Evolutionary conservation across 148 eudicot genomes (phyloP).

Genomic region (Pouteria glomerata): DNA sequence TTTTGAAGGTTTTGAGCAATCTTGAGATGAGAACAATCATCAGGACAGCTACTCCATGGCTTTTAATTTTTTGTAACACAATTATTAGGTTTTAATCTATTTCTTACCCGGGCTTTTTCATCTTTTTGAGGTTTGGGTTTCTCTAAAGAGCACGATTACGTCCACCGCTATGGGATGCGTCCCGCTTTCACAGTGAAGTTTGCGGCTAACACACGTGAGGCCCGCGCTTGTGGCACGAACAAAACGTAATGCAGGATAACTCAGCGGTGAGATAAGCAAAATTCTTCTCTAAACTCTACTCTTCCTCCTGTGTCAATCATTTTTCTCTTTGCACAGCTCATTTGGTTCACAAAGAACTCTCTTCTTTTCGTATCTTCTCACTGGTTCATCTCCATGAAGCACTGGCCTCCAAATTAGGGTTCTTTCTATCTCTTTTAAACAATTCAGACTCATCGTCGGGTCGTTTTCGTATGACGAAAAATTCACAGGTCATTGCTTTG

Average conservation of each 20-base stretch:
- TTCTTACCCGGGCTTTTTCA: slow-evolving; percentile 17
- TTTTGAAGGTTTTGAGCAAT: too few relatives aligned
- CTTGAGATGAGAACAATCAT: too few relatives aligned
- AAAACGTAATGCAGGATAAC: too few relatives aligned
- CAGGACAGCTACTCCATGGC: slow-evolving; percentile 52
- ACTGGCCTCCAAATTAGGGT: not conserved
- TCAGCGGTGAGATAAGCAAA: too few relatives aligned
- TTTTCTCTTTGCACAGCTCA: not conserved
- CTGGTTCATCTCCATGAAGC: slow-evolving; percentile 9
- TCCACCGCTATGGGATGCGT: too few relatives aligned
- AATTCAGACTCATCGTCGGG: not conserved
- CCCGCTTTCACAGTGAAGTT: too few relatives aligned
- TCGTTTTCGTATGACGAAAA: not conserved
- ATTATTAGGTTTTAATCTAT: slow-evolving; percentile 3
- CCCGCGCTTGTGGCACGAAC: too few relatives aligned
- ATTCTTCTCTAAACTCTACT: not conserved
- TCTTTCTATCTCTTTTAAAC: not conserved
- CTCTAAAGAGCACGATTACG: too few relatives aligned
- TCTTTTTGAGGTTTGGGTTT: slow-evolving; percentile 10
- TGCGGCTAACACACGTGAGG: too few relatives aligned
- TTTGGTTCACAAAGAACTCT: slow-evolving; percentile 16
- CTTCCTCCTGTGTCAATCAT: slow-evolving; percentile 4
- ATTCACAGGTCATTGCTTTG: not conserved
- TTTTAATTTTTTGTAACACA: slow-evolving; percentile 7
- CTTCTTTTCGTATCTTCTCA: slow-evolving; percentile 7